Base-by-base conservation (phyloP, 2,329 filamentous ascomycete species). In the Colletotrichum tamarilloi region DNA sequence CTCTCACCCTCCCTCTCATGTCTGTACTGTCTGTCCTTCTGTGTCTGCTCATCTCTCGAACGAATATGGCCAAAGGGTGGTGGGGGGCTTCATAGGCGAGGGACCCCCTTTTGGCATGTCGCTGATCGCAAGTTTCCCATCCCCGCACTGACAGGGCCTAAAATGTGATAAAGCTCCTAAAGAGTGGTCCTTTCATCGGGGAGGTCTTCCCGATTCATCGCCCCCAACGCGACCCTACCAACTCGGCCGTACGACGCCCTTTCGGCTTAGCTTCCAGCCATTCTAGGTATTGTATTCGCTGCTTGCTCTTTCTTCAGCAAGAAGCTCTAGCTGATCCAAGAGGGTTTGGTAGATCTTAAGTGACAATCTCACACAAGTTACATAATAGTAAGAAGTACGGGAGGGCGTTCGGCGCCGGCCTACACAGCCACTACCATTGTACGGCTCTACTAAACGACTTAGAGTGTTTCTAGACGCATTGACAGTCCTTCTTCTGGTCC, bases 121-220 rank as follows among this genome's bases (percentile, higher is more conserved):
- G 53, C 49, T 65, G 42, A 30, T 69, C 55, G 24, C 5, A 22
- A 14, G 42, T 9, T 14, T 12, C 19, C 16, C 22, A 9, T 28
- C 55, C 66, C 69, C 65, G 58, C 69, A 63, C 38, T 63, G 69
- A 56, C 70, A 64, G 66, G 66, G 32, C 46, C n/a, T n/a, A 28
- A 22, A 53, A 35, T 24, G 19, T 30, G 42, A 62, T 62, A 62
- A 49, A 14, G 11, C 24, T 49, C 5, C 24, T 49, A 19, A 49
- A 22, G 24, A n/a, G 59, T 16, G 38, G 28, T 65, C 24, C 35
- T 56, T 38, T 56, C 46, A 35, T 24, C 60, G 60, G 55, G 66
- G 49, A 70, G 59, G 12, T 73, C 53, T 52, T 42, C 67, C 66
- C 46, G 42, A 63, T 64, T 53, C 69, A 53, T 49, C 9, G 24